Base-by-base conservation (phyloP, 148 eudicot species). In the Vaccinium corymbosum region DNA sequence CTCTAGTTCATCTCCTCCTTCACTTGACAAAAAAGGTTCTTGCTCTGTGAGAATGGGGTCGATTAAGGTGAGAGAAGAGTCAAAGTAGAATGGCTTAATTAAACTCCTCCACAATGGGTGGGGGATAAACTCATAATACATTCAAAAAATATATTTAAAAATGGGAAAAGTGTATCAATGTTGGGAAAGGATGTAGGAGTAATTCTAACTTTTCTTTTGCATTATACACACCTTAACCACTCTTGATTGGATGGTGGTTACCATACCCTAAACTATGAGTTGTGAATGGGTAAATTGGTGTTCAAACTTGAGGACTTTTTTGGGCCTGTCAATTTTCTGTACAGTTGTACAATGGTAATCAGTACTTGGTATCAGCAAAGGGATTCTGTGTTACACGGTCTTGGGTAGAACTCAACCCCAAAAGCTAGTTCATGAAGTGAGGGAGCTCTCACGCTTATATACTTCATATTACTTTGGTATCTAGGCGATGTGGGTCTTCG, bases 21-120 rank as follows among this genome's bases (percentile, higher is more conserved):
- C 92, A 13, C 35, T 88, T 51, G 89, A 83, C 52, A 88, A 89
- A 86, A 85, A 90, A 48, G 86, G 88, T 85, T 92, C 97, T 20
- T 97, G 99, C 86, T 92, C 93, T 73, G 84, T 95, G 77, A 93
- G 88, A 86, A 88, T 95, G 86, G 99, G 99, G n/a, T 92, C 99
- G 80, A 75, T 94, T 57, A 88, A 94, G 94, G 99, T 97, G 87
- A 86, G 87, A 73, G 35, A 66, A 50, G 38, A 78, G 3, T 51
- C 68, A 29, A 49, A 78, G 49, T 82, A 71, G 71, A 51, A 38
- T 82, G 56, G 64, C 49, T 32, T 29, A 38, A 79, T 52, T 49
- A 68, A 68, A 38, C 38, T 27, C 73, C 73, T 68, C 38, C 27
- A 13, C 32, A 68, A 66, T 68, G 19, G 42, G 17, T 0, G 42